Percentiles rank a stretch among this genome's conserved stretches.
Evolutionary conservation across 305 asterid species (phyloP).

Genomic region (Fraxinus floribunda): DNA sequence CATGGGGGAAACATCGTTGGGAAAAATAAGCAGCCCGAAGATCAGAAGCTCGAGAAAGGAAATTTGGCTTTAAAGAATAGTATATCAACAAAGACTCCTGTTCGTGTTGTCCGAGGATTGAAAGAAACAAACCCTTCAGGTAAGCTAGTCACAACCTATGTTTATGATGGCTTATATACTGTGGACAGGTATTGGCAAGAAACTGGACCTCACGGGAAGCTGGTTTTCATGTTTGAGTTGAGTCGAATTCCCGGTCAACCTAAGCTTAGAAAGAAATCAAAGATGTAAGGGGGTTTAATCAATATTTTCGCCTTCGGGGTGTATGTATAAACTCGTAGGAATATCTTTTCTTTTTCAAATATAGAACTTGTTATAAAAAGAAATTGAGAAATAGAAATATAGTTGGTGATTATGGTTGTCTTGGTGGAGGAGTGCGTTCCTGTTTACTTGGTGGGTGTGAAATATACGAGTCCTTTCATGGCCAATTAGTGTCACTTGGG

Average conservation of each 20-base stretch:
- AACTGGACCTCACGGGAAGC: slow-evolving; percentile 5
- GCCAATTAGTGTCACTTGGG: background rate
- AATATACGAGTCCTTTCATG: background rate
- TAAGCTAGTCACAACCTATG: slow-evolving; percentile 24
- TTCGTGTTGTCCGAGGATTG: slow-evolving; percentile 88
- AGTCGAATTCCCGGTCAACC: slow-evolving; percentile 77
- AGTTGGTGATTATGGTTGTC: background rate
- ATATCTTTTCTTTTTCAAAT: no score
- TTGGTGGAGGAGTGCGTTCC: background rate
- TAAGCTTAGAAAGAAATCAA: slow-evolving; percentile 78
- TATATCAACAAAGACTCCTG: slow-evolving; percentile 51
- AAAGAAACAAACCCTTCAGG: slow-evolving; percentile 41
- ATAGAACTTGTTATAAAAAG: background rate
- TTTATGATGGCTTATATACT: background rate
- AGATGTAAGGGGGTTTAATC: slow-evolving; percentile 7
- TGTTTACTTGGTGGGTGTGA: background rate
- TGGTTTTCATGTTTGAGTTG: slow-evolving; percentile 76
- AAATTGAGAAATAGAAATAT: background rate
- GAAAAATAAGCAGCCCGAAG: slow-evolving; percentile 57
- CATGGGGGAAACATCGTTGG: slow-evolving; percentile 75
- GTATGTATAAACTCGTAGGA: background rate
- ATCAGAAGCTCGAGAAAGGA: slow-evolving; percentile 89
- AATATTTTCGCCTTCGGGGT: background rate
- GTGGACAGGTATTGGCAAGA: background rate
- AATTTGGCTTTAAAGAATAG: slow-evolving; percentile 77